phyloP scores from a whole-genome alignment of 345 rosid species.

The Laguncularia racemosa region DNA sequence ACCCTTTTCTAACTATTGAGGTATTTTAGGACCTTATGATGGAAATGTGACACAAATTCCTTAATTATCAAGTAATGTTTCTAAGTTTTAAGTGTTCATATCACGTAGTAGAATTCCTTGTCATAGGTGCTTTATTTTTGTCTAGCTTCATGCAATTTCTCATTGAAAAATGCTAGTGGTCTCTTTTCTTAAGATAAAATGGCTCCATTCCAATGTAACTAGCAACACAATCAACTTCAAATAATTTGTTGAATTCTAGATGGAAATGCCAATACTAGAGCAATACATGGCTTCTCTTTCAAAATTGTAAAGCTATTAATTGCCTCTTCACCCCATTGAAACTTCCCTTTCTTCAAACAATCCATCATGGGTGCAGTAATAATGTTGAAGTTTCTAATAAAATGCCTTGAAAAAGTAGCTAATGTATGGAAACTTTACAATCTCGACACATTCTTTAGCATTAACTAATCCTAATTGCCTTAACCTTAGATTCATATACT shows the following conservation, averaged over 20 bases:
- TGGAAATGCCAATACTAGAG: background rate
- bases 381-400: background rate
- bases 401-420: background rate
- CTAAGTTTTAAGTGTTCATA: background rate
- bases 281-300: background rate
- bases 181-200: background rate
- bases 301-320: background rate
- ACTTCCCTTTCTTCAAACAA: background rate
- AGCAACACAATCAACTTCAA: background rate
- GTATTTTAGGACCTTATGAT: too few species aligned
- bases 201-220: background rate
- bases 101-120: background rate
- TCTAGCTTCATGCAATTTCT: too few species aligned
- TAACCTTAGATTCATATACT: constrained; percentile 6
- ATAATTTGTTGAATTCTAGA: background rate
- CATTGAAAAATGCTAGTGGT: too few species aligned
- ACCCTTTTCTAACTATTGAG: background rate
- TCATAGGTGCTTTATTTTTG: background rate
- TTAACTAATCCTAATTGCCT: background rate
- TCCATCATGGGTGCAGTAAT: background rate
- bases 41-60: too few species aligned
- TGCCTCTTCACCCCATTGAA: background rate
- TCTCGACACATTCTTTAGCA: background rate
- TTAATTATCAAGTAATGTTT: background rate
- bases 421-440: background rate